A percentile compares a stretch with the other conserved stretches of the same genome.
phyloP scores from a whole-genome alignment of 352 stramenopile genomes.

The Blastocystis sp. region DNA sequence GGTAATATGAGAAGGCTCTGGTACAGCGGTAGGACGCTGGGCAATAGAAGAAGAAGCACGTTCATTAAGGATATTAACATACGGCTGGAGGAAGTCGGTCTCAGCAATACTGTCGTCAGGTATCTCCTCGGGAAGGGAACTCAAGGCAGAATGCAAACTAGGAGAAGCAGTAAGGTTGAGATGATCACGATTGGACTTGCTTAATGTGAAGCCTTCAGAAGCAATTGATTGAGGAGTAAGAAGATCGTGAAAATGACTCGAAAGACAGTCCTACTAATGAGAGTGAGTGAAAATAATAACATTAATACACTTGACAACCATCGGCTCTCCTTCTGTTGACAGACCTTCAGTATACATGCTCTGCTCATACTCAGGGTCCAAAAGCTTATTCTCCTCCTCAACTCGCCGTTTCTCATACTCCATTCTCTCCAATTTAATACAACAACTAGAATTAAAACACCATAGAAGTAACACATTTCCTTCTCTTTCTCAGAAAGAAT shows the following conservation, averaged over 20 bases:
- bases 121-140: neutral
- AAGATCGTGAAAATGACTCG: slow-evolving; percentile 54
- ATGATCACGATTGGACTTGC: neutral
- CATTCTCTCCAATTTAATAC: slow-evolving; percentile 7
- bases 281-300: neutral
- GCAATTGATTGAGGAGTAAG: slow-evolving; percentile 4
- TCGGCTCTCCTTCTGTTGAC: slow-evolving; percentile 1
- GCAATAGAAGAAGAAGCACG: neutral
- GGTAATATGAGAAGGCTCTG: neutral
- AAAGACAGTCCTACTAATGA: slow-evolving; percentile 22
- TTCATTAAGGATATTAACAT: neutral
- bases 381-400: neutral
- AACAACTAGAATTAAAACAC: neutral
- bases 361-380: neutral
- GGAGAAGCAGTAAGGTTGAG: neutral
- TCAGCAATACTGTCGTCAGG: neutral
- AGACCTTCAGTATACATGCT: neutral
- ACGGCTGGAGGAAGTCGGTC: neutral
- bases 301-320: slow-evolving; percentile 53
- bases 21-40: neutral
- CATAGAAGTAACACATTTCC: neutral
- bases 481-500: slow-evolving; percentile 20
- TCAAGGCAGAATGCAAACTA: no score
- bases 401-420: slow-evolving; percentile 4
- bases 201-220: neutral